phyloP scores from a whole-genome alignment of 1,139 yeast genomes.

The Kodamaea ohmeri region DNA sequence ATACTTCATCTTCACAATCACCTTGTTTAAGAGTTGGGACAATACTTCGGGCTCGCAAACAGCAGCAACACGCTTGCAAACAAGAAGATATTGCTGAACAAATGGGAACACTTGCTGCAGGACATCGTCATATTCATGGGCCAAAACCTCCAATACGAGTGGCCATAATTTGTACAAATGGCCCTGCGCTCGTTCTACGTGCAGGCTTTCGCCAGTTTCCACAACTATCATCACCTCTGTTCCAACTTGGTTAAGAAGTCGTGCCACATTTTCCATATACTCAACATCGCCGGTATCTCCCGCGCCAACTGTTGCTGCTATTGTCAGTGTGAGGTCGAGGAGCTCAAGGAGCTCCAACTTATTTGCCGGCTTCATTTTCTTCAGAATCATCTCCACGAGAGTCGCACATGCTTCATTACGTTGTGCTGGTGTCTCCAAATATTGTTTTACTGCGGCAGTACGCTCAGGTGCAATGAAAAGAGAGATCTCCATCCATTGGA shows the following conservation, averaged over 20 bases:
- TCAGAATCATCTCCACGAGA: constrained; percentile 75
- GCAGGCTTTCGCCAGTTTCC: constrained; percentile 38
- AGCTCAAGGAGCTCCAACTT: constrained; percentile 74
- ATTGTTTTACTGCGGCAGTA: constrained; percentile 60
- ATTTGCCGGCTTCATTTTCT: constrained; percentile 88
- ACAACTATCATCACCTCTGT: constrained; percentile 66
- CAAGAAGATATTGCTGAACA: constrained; percentile 67
- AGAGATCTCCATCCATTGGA: constrained; percentile 92
- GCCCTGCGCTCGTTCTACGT: constrained; percentile 36
- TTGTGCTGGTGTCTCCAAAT: constrained; percentile 45
- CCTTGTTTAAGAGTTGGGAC: constrained; percentile 60
- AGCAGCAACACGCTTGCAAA: constrained; percentile 56
- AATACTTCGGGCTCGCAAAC: constrained; percentile 48
- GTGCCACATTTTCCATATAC: constrained; percentile 74
- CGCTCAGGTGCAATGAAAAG: constrained; percentile 69
- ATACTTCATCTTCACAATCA: constrained; percentile 74
- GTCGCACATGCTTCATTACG: constrained; percentile 69
- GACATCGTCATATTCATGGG: constrained; percentile 86
- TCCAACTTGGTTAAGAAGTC: constrained; percentile 71
- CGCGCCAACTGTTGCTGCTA: constrained; percentile 38
- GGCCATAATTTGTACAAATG: constrained; percentile 60
- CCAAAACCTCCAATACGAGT: constrained; percentile 62
- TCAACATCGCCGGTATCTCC: constrained; percentile 51
- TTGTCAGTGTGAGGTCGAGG: constrained; percentile 60
- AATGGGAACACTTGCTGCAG: constrained; percentile 81